Evolutionary conservation across 306 rosid genomes (phyloP).

Genomic region (Lupinus albus): DNA sequence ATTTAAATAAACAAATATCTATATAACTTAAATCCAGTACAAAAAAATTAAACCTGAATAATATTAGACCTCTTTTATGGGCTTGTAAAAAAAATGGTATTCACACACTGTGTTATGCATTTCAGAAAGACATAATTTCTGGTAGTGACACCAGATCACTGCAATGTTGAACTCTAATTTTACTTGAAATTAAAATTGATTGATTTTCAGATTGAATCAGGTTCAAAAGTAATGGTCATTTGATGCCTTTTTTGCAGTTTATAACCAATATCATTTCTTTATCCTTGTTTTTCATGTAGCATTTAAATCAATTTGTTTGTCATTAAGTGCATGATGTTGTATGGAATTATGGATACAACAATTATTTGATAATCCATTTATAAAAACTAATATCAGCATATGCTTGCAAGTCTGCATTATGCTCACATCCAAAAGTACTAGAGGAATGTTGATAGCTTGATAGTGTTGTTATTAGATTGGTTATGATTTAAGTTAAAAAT

Average conservation of each 20-base stretch:
- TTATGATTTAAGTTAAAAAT: conserved; percentile 24
- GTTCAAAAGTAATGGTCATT: conserved; percentile 67
- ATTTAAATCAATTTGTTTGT: conserved; percentile 13
- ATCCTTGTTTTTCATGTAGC: conserved; percentile 1
- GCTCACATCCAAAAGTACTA: conserved; percentile 23
- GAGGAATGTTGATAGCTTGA: conserved; percentile 24
- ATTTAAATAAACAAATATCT: no score
- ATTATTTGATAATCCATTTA: conserved; percentile 25
- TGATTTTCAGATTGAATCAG: conserved; percentile 77
- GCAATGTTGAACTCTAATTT: conserved; percentile 33
- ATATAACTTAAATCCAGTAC: no score
- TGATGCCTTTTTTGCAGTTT: conserved; percentile 9
- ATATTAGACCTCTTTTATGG: no score
- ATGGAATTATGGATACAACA: conserved; percentile 28
- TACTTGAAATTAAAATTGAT: conserved; percentile 40
- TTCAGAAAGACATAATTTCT: conserved; percentile 33
- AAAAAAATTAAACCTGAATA: no score
- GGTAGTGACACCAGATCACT: conserved; percentile 17
- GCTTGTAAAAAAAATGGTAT: no score
- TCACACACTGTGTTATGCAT: conserved; percentile 19
- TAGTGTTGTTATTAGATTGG: conserved; percentile 19
- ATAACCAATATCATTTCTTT: conserved; percentile 24
- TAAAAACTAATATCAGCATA: background rate
- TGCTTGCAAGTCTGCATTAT: conserved; percentile 24
- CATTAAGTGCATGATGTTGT: conserved; percentile 27